Evolutionary conservation across 495 filamentous ascomycete genomes (phyloP).

Genomic region (Aspergillus affinis): DNA sequence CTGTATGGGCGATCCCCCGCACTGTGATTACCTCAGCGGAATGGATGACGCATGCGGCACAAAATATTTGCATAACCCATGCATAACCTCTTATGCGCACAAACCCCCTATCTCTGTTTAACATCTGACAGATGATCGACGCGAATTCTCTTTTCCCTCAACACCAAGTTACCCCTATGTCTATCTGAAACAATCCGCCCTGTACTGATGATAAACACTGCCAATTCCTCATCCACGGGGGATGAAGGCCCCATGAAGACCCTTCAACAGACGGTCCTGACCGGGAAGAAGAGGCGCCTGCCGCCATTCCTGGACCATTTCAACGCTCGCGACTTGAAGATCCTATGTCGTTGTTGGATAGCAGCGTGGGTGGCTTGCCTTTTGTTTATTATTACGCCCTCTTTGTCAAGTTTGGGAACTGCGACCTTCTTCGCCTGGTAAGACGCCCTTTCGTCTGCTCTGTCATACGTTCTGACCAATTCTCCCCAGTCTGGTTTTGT

Average conservation of each 20-base stretch:
- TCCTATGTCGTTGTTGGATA: conserved; percentile 42
- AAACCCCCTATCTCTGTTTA: not conserved
- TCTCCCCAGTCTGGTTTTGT: conserved; percentile 29
- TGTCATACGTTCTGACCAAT: not conserved
- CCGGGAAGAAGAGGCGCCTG: conserved; percentile 18
- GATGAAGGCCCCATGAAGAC: not conserved
- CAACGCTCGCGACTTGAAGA: conserved; percentile 46
- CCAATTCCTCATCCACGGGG: not conserved
- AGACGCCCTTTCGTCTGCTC: not conserved
- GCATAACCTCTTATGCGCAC: not conserved
- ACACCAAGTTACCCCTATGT: not conserved
- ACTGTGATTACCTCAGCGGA: not conserved
- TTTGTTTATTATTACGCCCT: conserved; percentile 41
- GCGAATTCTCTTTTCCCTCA: not conserved
- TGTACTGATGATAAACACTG: too few relatives aligned
- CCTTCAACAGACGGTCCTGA: not conserved
- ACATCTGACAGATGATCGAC: not conserved
- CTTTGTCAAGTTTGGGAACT: conserved; percentile 24
- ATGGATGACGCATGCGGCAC: not conserved
- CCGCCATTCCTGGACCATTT: conserved; percentile 45
- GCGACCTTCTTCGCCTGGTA: conserved; percentile 29
- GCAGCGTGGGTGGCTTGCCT: conserved; percentile 44
- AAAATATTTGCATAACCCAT: not conserved
- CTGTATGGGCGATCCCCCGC: not conserved
- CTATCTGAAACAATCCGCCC: too few relatives aligned